Conservation (phyloP, 2,329 filamentous ascomycete genomes). For the Diaporthe longicolla region DNA sequence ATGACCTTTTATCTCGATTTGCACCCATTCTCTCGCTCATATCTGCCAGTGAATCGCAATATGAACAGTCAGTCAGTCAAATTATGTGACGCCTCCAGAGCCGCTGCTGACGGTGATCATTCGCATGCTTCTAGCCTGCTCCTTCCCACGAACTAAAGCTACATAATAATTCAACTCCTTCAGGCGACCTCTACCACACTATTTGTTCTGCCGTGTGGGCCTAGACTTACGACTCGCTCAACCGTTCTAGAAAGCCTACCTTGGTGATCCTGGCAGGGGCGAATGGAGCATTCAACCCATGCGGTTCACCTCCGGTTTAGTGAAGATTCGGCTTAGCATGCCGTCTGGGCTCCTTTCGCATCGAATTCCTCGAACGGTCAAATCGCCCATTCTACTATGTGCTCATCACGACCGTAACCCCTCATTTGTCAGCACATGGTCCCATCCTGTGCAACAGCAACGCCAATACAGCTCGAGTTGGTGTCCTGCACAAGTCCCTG, state of each 20-base stretch:
- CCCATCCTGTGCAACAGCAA: no score
- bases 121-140: neutral
- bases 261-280: neutral
- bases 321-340: neutral
- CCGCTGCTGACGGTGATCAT: neutral
- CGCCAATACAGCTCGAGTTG: no score
- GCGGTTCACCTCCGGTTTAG: neutral
- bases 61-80: neutral
- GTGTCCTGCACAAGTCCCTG: no score
- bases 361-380: neutral
- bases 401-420: neutral
- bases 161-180: neutral
- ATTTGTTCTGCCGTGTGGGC: neutral
- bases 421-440: no score
- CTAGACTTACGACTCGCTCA: neutral
- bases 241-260: conserved; percentile 5
- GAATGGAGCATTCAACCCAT: conserved; percentile 3
- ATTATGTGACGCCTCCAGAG: neutral
- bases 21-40: neutral
- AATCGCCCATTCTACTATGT: neutral
- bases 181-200: neutral
- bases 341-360: neutral
- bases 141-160: neutral
- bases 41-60: neutral
- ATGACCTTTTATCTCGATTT: neutral